Evolutionary conservation across 164 flowering plant species (phyloP).

Genomic region (Saururus chinensis): DNA sequence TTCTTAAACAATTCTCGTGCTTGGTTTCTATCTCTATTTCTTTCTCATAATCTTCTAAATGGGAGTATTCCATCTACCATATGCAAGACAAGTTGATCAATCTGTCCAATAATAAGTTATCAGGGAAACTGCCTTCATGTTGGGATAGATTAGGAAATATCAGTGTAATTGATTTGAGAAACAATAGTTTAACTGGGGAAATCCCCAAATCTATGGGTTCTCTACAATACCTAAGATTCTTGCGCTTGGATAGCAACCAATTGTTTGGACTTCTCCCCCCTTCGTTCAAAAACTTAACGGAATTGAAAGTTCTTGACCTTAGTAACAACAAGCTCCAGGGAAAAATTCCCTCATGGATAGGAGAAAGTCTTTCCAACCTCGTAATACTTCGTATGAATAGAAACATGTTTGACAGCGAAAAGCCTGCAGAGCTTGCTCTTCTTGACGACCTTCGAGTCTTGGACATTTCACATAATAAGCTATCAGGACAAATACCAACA

Average conservation of each 20-base stretch:
- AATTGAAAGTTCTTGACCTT: background rate
- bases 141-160: too few relatives aligned
- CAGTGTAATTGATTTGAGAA: too few relatives aligned
- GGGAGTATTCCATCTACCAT: background rate
- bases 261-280: background rate
- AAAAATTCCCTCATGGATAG: slow-evolving; percentile 2
- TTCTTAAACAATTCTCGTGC: background rate
- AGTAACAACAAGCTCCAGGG: background rate
- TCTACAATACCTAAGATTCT: background rate
- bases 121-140: background rate
- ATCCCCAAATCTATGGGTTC: background rate
- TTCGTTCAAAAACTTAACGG: background rate
- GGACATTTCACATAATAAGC: slow-evolving; percentile 14
- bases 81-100: background rate
- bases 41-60: too few relatives aligned
- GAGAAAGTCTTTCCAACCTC: slow-evolving; percentile 1
- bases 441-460: slow-evolving; percentile 10
- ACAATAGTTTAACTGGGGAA: too few relatives aligned
- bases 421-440: slow-evolving; percentile 7
- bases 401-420: slow-evolving; percentile 7
- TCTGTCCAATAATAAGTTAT: background rate
- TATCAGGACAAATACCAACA: slow-evolving; percentile 11
- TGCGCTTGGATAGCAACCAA: background rate
- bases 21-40: too few relatives aligned
- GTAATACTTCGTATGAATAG: slow-evolving; percentile 8